Conservation (phyloP, 192 early-diverging fungal species). For the Entomortierella chlamydospora region DNA sequence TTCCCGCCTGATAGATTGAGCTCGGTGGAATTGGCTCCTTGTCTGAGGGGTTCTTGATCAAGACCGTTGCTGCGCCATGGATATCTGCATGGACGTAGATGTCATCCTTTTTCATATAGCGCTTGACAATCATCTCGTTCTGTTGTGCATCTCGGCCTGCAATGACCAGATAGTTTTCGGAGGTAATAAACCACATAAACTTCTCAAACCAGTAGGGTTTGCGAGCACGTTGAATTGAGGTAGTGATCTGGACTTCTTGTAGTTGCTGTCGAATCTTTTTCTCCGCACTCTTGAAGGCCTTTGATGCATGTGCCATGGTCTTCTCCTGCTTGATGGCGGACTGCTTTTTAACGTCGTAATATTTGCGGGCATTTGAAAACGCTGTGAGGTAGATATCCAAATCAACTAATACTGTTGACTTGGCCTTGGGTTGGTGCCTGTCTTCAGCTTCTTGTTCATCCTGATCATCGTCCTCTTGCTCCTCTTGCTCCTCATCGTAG, state of each 20-base stretch:
- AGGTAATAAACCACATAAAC: slow-evolving; percentile 95
- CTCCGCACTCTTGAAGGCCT: slow-evolving; percentile 92
- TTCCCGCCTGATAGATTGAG: slow-evolving; percentile 93
- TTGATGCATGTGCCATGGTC: slow-evolving; percentile 84
- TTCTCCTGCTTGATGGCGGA: slow-evolving; percentile 92
- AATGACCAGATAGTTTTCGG: slow-evolving; percentile 93
- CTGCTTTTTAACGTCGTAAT: slow-evolving; percentile 87
- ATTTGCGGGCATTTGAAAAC: slow-evolving; percentile 89
- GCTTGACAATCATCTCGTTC: slow-evolving; percentile 91
- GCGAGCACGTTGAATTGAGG: slow-evolving; percentile 85
- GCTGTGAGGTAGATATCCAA: slow-evolving; percentile 91
- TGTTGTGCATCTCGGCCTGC: slow-evolving; percentile 94
- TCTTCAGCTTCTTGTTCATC: slow-evolving; percentile 60
- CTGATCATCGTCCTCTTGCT: slow-evolving; percentile 43
- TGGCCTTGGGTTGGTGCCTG: slow-evolving; percentile 42
- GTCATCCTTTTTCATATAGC: slow-evolving; percentile 76
- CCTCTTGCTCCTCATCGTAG: slow-evolving; percentile 64
- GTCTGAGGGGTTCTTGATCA: slow-evolving; percentile 84
- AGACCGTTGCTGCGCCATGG: slow-evolving; percentile 89
- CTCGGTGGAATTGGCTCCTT: slow-evolving; percentile 82
- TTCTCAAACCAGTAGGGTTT: slow-evolving; percentile 99
- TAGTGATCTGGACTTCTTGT: slow-evolving; percentile 78
- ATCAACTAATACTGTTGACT: slow-evolving; percentile 69
- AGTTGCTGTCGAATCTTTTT: slow-evolving; percentile 88
- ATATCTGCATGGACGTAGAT: slow-evolving; percentile 94